A percentile compares a stretch with the other conserved stretches of the same genome.
These are phyloP conservation scores for Deuterostichococcus epilithicus DNA, from an alignment of 139 green algal genomes.

Conservation along the genomic window DNA sequence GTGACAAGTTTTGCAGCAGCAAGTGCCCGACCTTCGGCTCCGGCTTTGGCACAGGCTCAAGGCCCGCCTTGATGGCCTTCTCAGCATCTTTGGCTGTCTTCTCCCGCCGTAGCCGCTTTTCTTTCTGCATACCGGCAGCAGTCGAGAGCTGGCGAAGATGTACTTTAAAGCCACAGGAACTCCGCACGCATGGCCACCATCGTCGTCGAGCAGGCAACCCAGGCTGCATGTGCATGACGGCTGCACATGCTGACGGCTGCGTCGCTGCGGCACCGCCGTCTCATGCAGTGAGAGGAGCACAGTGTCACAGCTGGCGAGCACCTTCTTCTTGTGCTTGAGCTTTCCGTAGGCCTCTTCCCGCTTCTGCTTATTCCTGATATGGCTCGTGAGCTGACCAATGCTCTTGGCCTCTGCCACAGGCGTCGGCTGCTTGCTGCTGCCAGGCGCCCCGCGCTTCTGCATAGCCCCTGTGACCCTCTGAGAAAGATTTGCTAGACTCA, in stretches of 20 bases:
- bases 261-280: too few species aligned
- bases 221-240: too few species aligned
- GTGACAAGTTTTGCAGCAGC: too few species aligned
- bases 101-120: constrained; percentile 60
- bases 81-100: constrained; percentile 61
- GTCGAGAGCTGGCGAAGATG: too few species aligned
- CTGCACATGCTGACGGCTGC: too few species aligned
- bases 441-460: neutral
- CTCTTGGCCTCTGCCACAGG: constrained; percentile 14
- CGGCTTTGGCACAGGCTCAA: constrained; percentile 62
- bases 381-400: constrained; percentile 68
- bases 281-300: too few species aligned
- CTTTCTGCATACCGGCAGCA: constrained; percentile 44
- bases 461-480: neutral
- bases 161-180: too few species aligned
- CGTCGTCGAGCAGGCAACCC: too few species aligned
- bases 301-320: constrained; percentile 22
- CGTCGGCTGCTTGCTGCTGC: too few species aligned
- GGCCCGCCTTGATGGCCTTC: constrained; percentile 55
- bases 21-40: constrained; percentile 60
- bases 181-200: too few species aligned
- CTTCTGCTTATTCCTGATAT: constrained; percentile 84
- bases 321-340: constrained; percentile 71
- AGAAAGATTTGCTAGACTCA: too few species aligned
- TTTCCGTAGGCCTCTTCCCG: constrained; percentile 70